These are phyloP conservation scores for Cercospora nicotianae DNA, from an alignment of 2,329 filamentous ascomycete species.

Conservation along the genomic window DNA sequence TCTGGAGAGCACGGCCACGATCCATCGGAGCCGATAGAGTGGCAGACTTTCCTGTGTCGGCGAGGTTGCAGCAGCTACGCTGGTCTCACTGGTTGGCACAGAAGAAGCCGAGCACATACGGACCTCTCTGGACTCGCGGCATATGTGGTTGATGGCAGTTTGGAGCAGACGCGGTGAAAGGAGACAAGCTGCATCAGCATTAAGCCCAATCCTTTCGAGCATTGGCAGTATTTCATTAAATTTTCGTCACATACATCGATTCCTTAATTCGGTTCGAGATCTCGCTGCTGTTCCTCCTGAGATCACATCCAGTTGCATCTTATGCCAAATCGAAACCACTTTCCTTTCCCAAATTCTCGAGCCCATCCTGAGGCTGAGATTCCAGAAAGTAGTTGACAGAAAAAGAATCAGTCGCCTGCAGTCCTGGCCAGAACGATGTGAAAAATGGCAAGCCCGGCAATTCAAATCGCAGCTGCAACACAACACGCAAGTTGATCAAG, in stretches of 20 bases:
- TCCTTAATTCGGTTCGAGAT: background rate
- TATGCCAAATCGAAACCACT: background rate
- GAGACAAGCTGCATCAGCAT: background rate
- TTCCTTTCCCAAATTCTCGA: background rate
- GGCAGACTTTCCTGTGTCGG: background rate
- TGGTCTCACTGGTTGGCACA: background rate
- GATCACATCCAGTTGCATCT: background rate
- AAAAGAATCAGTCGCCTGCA: background rate
- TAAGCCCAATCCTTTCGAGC: background rate
- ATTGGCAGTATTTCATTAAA: background rate
- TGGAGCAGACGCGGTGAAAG: background rate
- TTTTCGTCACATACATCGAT: background rate
- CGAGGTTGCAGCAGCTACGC: background rate
- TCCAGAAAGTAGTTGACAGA: background rate
- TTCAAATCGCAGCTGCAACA: background rate
- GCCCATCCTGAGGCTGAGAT: no score
- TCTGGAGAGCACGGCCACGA: background rate
- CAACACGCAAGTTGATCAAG: background rate
- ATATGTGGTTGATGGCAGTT: background rate
- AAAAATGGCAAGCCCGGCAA: background rate
- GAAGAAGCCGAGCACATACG: background rate
- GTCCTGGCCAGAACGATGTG: no score
- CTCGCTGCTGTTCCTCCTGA: background rate
- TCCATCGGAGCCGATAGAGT: background rate
- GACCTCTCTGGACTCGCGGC: background rate